phyloP scores from a whole-genome alignment of 2,329 filamentous ascomycete species.

The Venturia aucupariae region DNA sequence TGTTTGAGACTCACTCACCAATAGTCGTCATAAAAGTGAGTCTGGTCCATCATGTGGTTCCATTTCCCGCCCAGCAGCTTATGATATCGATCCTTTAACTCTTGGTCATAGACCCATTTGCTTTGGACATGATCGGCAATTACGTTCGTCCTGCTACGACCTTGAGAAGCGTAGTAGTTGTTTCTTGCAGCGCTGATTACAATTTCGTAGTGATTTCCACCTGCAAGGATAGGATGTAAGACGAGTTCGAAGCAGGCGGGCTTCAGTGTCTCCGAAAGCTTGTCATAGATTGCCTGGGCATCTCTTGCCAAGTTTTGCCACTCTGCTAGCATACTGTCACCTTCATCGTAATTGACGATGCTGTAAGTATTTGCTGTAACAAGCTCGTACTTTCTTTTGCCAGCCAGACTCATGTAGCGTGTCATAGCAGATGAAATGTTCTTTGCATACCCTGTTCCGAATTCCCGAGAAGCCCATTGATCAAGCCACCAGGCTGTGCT shows the following conservation, averaged over 20 bases:
- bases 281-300: slow-evolving; percentile 10
- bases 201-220: slow-evolving; percentile 13
- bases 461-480: slow-evolving; percentile 49
- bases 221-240: slow-evolving; percentile 13
- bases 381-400: slow-evolving; percentile 41
- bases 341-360: slow-evolving; percentile 15
- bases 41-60: slow-evolving; percentile 32
- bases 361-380: slow-evolving; percentile 31
- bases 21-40: slow-evolving; percentile 32
- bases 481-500: slow-evolving; percentile 42
- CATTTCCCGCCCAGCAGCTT: slow-evolving; percentile 26
- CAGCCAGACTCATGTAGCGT: slow-evolving; percentile 48
- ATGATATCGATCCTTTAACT: slow-evolving; percentile 22
- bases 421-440: slow-evolving; percentile 44
- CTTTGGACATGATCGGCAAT: slow-evolving; percentile 21
- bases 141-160: slow-evolving; percentile 22
- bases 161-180: slow-evolving; percentile 21
- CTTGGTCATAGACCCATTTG: slow-evolving; percentile 20
- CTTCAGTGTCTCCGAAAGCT: background rate
- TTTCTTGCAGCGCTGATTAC: slow-evolving; percentile 30
- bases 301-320: slow-evolving; percentile 10
- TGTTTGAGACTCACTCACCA: slow-evolving; percentile 22
- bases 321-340: slow-evolving; percentile 10
- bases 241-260: slow-evolving; percentile 14
- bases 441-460: slow-evolving; percentile 39